Conservation (phyloP, 306 rosid species). For the Rosa persica region DNA sequence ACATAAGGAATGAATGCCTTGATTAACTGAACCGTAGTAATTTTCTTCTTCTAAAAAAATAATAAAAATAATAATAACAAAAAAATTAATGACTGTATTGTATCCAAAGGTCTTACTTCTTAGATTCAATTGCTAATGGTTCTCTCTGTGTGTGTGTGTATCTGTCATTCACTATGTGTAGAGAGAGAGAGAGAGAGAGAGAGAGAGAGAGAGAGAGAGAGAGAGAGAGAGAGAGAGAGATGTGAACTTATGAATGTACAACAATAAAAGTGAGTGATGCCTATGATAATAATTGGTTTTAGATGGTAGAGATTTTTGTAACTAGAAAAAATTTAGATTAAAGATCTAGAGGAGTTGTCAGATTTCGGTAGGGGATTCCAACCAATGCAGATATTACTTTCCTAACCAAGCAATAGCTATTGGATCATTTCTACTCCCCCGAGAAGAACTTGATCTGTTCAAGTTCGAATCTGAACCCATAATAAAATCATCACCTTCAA, state of each 20-base stretch:
- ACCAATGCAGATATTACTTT: not conserved
- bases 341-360: not conserved
- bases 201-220: too few species aligned
- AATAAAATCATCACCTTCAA: not conserved
- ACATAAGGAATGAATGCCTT: conserved; percentile 14
- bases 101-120: not conserved
- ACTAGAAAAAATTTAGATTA: not conserved
- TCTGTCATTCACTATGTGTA: too few species aligned
- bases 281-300: not conserved
- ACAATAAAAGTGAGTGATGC: too few species aligned
- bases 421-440: not conserved
- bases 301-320: not conserved
- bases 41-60: not conserved
- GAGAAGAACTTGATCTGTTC: not conserved
- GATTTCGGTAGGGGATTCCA: not conserved
- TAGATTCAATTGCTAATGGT: not conserved
- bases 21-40: conserved; percentile 10
- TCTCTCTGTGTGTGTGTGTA: too few species aligned
- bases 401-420: not conserved
- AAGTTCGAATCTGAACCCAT: not conserved
- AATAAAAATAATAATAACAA: too few species aligned
- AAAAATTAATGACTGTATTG: not conserved
- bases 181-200: too few species aligned
- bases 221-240: not conserved
- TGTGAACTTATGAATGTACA: too few species aligned